Evolutionary conservation across 2,329 filamentous ascomycete genomes (phyloP).

Genomic region (Diaporthe longicolla): DNA sequence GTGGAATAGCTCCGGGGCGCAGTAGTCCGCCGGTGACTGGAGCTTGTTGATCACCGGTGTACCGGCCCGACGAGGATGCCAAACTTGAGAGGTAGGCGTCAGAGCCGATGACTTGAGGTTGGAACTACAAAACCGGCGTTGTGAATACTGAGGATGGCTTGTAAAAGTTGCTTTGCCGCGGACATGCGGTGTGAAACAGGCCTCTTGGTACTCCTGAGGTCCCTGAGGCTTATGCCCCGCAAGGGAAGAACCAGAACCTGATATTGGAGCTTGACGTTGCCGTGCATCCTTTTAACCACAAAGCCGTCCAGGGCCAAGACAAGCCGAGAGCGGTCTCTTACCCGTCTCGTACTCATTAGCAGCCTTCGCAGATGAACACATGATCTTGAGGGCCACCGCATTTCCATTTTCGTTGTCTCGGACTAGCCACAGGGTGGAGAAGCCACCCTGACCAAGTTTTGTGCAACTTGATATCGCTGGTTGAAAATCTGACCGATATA

Average conservation of each 20-base stretch:
- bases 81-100: constrained; percentile 2
- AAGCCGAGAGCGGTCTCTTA: not conserved
- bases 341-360: not conserved
- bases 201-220: not conserved
- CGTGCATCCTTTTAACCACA: not conserved
- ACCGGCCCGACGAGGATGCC: constrained; percentile 7
- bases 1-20: constrained; percentile 14
- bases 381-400: not conserved
- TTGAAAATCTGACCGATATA: not conserved
- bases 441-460: not conserved
- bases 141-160: not conserved
- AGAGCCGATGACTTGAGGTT: not conserved
- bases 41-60: constrained; percentile 7
- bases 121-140: not conserved
- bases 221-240: not conserved
- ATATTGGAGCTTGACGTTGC: not conserved
- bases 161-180: not conserved
- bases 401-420: not conserved
- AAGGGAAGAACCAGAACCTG: not conserved
- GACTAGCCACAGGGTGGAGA: not conserved
- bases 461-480: not conserved
- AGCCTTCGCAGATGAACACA: not conserved
- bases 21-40: not conserved
- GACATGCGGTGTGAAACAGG: not conserved
- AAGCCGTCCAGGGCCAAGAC: not conserved